A percentile compares a stretch with the other conserved stretches of the same genome.
phyloP scores from a whole-genome alignment of 148 eudicot species.

The Fagopyrum homotropicum region DNA sequence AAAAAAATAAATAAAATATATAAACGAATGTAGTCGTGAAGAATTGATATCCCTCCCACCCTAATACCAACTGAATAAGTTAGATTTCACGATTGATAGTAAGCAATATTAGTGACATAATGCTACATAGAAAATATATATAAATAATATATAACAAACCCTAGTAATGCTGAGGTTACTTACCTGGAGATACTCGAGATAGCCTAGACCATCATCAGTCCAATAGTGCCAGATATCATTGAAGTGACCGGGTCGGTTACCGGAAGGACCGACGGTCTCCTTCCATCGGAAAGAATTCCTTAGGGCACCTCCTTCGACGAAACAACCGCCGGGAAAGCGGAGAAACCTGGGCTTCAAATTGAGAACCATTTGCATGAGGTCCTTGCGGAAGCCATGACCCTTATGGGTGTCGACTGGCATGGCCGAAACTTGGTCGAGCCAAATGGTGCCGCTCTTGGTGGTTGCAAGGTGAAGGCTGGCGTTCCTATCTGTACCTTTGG shows the following conservation, averaged over 20 bases:
- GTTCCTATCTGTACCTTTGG: constrained; percentile 37
- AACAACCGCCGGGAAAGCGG: constrained; percentile 94
- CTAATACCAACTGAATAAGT: too few relatives aligned
- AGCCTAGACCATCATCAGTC: constrained; percentile 71
- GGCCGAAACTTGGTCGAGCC: constrained; percentile 90
- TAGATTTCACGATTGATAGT: too few relatives aligned
- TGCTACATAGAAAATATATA: too few relatives aligned
- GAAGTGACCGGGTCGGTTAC: constrained; percentile 60
- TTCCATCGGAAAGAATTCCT: constrained; percentile 78
- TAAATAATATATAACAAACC: too few relatives aligned
- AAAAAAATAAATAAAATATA: too few relatives aligned
- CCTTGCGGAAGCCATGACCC: constrained; percentile 92
- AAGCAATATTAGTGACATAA: too few relatives aligned
- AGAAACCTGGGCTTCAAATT: constrained; percentile 68
- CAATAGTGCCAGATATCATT: constrained; percentile 67
- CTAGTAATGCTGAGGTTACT: not conserved
- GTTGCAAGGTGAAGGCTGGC: constrained; percentile 66
- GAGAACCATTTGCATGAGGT: constrained; percentile 66
- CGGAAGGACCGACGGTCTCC: constrained; percentile 78
- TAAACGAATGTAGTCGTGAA: too few relatives aligned
- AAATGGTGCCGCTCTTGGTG: constrained; percentile 42
- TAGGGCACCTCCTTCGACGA: constrained; percentile 68
- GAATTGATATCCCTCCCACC: too few relatives aligned
- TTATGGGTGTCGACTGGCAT: constrained; percentile 74
- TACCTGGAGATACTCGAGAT: constrained; percentile 41